Percentiles rank a stretch among this genome's conserved stretches.
Evolutionary conservation across 192 early-diverging fungal genomes (phyloP).

Genomic region (Allomyces macrogynus): DNA sequence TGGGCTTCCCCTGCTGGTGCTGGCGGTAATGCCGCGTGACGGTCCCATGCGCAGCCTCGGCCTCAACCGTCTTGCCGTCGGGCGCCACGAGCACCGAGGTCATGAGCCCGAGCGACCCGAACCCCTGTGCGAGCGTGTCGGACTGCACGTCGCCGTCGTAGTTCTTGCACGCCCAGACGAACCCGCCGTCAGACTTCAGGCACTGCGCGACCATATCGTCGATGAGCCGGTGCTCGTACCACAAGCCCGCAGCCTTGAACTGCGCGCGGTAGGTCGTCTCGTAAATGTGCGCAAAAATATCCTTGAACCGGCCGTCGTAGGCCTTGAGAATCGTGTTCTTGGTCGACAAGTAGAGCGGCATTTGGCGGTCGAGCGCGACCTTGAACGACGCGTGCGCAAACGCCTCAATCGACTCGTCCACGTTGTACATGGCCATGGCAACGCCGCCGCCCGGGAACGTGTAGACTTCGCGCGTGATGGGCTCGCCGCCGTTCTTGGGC

Average conservation of each 20-base stretch:
- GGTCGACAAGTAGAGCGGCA: conserved; percentile 85
- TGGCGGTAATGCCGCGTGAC: conserved; percentile 87
- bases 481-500: conserved; percentile 49
- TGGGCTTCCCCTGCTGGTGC: conserved; percentile 87
- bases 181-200: conserved; percentile 81
- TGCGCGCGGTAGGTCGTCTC: conserved; percentile 58
- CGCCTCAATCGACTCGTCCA: conserved; percentile 66
- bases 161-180: conserved; percentile 93
- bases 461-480: conserved; percentile 44
- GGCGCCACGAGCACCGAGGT: conserved; percentile 85
- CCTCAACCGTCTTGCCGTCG: conserved; percentile 76
- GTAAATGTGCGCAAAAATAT: conserved; percentile 84
- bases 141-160: conserved; percentile 92
- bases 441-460: conserved; percentile 77
- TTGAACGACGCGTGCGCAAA: conserved; percentile 90
- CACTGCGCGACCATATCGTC: conserved; percentile 98
- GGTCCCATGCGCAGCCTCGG: conserved; percentile 96
- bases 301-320: conserved; percentile 96
- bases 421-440: conserved; percentile 93
- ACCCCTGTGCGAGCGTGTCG: conserved; percentile 92
- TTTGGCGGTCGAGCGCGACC: conserved; percentile 67
- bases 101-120: conserved; percentile 84
- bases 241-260: conserved; percentile 68
- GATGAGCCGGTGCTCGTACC: conserved; percentile 95
- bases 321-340: conserved; percentile 93